Evolutionary conservation across 169 alveolate species (phyloP), one percentile per base, ranked within the genome.

Genomic region (Plasmodium coatneyi): DNA sequence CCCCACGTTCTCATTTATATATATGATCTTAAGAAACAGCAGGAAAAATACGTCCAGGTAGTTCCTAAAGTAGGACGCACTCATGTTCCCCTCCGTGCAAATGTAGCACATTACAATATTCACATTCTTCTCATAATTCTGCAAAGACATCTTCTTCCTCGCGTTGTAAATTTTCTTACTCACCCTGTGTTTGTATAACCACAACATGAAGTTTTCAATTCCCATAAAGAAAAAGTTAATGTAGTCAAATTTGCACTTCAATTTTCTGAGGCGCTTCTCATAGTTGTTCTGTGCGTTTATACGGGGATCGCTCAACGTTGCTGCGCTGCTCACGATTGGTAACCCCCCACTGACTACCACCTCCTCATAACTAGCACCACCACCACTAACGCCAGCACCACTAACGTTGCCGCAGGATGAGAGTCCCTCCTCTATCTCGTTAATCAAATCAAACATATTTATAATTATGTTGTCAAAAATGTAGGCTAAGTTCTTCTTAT

Each of bases 11-110:
- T 89, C 94, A 49, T 89, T 89, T 1, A 89, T 30, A 52, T 89
- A 89, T 1, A 89, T 19, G 9, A 89, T 89, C 49, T 70, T 79
- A 22, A 89, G 34, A 79, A 89, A 89, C 32, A 89, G 81, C 1
- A 89, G 46, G 71, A 89, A 89, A 5, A 89, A 89, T 4, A 89
- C 94, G 34, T 89, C 94, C 9, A 89, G 71, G 49, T 89, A 89
- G 81, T 89, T 89, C 34, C 94, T 3, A 80, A 89, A 89, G 49
- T 43, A 89, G 14, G 82, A 60, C 0, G 94, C 80, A 30, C 72
- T 80, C 12, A 89, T 36, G 71, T 89, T 89, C 6, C 94, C 94
- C 34, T 89, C 94, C 32, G 94, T 89, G 82, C 94, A 89, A 39
- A 89, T 89, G 71, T 70, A 89, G 54, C 94, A 89, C n/a, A 89